Base-by-base conservation (phyloP, 495 filamentous ascomycete species). In the Aspergillus biplanus region DNA sequence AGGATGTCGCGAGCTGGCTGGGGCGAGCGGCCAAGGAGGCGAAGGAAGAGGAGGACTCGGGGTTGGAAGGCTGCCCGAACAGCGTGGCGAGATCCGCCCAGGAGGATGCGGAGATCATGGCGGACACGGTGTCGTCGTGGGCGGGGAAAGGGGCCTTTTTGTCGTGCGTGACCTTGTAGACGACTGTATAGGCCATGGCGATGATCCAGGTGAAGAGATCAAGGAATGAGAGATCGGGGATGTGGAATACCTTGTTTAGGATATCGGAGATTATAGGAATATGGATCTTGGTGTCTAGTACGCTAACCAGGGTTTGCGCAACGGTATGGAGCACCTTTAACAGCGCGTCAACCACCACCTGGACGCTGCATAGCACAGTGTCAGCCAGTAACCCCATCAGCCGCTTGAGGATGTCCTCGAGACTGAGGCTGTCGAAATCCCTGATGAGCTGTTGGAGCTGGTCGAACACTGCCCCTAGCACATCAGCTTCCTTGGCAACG, bases 201-300 rank as follows among this genome's bases (percentile, higher is more conserved):
- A 7, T 53, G 37, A 65, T 61, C 58, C 58, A 65, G 33, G 53
- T 57, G 33, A 65, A 61, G 0, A 65, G 33, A 33, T 61, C 63
- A 7, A 65, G 58, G 27, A 65, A 61, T 2, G 50, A 50, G 33
- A 65, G 48, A 5, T 65, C 63, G 8, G 52, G 57, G 0, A 65
- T 44, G n/a, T n/a, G n/a, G n/a, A n/a, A n/a, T n/a, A n/a, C n/a
- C 0, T 7, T 34, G 21, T 57, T 61, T 12, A 65, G 63, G 21
- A 65, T 57, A 21, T 56, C 58, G 11, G 63, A 65, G 33, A 65
- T 65, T 18, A 65, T 27, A 1, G 63, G 63, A 52, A 61, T 65
- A 18, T 65, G 63, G 50, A 65, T 61, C 27, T 65, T 65, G 18
- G 58, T 61, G 33, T 65, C 58, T 2, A 65, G 33, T 0, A 65